A percentile compares a stretch with the other conserved stretches of the same genome.
Conservation (phyloP, 257 asterid genomes). For the Echium plantagineum region DNA sequence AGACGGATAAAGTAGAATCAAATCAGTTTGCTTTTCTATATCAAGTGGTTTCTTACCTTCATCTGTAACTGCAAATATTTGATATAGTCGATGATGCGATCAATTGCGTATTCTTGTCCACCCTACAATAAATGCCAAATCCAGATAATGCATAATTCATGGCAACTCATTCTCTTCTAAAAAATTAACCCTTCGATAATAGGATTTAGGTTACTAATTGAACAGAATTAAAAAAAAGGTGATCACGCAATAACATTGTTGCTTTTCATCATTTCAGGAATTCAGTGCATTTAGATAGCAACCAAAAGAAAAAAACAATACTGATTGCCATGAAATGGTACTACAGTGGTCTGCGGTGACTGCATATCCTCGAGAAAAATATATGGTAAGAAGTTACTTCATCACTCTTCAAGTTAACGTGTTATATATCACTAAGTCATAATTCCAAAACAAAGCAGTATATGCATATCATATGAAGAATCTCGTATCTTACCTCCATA, state of each 20-base stretch:
- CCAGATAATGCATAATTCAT: background rate
- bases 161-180: background rate
- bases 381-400: too few species aligned
- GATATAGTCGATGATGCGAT: slow-evolving; percentile 39
- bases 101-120: slow-evolving; percentile 32
- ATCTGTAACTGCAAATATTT: slow-evolving; percentile 48
- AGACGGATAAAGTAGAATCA: background rate
- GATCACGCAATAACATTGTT: background rate
- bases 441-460: background rate
- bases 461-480: slow-evolving; percentile 8
- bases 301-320: too few species aligned
- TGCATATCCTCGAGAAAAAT: too few species aligned
- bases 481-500: slow-evolving; percentile 32
- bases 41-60: slow-evolving; percentile 31
- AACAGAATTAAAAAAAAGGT: too few species aligned
- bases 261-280: background rate
- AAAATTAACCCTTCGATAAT: background rate
- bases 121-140: slow-evolving; percentile 31
- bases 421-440: background rate
- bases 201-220: background rate
- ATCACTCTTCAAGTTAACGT: background rate
- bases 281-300: too few species aligned
- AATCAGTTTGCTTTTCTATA: background rate
- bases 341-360: too few species aligned
- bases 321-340: too few species aligned